A percentile compares a stretch with the other conserved stretches of the same genome.
Evolutionary conservation across 257 asterid genomes (phyloP).

Genomic region (Fraxinus anomala): DNA sequence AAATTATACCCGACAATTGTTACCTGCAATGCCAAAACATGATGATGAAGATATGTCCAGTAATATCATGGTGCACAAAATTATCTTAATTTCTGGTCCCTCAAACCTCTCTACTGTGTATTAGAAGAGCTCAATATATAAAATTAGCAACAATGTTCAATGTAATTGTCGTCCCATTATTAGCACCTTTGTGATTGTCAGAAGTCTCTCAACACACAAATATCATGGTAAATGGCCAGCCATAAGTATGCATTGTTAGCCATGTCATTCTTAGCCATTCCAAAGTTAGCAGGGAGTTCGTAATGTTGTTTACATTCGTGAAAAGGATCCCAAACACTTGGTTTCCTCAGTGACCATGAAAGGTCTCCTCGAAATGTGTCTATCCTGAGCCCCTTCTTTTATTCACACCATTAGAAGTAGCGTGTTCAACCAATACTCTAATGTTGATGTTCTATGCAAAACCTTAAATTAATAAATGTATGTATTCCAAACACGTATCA

Average conservation of each 20-base stretch:
- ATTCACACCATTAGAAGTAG: neutral
- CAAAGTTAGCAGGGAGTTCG: neutral
- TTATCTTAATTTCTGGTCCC: neutral
- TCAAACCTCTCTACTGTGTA: neutral
- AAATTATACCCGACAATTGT: neutral
- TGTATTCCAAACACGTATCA: neutral
- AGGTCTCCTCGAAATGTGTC: neutral
- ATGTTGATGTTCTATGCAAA: neutral
- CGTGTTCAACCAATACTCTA: neutral
- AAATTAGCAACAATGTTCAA: neutral
- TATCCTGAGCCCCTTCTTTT: neutral
- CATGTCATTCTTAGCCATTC: neutral
- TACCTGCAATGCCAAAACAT: neutral
- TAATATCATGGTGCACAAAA: neutral
- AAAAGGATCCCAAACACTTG: neutral
- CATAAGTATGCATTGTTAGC: neutral
- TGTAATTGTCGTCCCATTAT: neutral
- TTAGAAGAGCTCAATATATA: neutral
- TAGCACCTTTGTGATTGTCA: neutral
- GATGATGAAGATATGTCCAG: neutral
- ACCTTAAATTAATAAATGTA: neutral
- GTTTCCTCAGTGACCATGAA: neutral
- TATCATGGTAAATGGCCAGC: neutral
- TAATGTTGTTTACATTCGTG: neutral
- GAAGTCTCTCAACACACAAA: neutral